Percentiles rank a stretch among this genome's conserved stretches.
Conservation (phyloP, 345 rosid genomes). For the Pugionium dolabratum region DNA sequence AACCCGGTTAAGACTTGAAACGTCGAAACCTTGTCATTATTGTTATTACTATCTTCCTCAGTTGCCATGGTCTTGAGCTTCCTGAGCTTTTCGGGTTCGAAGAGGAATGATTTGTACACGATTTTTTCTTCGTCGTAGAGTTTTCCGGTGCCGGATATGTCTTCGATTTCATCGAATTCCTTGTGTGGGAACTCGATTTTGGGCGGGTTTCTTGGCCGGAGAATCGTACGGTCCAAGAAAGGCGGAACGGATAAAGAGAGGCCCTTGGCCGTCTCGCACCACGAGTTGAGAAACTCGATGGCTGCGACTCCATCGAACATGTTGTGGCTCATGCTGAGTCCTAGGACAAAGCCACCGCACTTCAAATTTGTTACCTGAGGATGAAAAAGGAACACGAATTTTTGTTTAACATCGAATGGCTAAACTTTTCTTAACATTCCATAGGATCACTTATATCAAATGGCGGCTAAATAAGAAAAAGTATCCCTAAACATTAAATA, state of each 20-base stretch:
- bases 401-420: background rate
- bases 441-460: too few relatives aligned
- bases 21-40: conserved; percentile 50
- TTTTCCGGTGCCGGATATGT: conserved; percentile 55
- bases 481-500: too few relatives aligned
- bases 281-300: conserved; percentile 83
- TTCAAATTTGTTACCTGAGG: conserved; percentile 75
- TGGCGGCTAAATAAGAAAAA: too few relatives aligned
- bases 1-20: conserved; percentile 79
- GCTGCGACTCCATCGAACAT: conserved; percentile 84
- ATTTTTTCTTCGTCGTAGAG: conserved; percentile 67
- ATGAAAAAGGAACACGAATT: background rate
- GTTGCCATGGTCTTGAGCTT: conserved; percentile 56
- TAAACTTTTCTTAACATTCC: background rate
- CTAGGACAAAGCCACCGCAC: conserved; percentile 78
- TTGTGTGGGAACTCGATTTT: conserved; percentile 57
- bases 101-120: conserved; percentile 66
- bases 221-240: conserved; percentile 56
- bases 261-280: conserved; percentile 81
- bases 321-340: conserved; percentile 77
- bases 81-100: conserved; percentile 59
- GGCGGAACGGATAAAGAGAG: conserved; percentile 65
- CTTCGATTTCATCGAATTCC: conserved; percentile 73
- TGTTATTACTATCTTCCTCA: too few relatives aligned
- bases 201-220: conserved; percentile 60